Evolutionary conservation across 2,329 filamentous ascomycete species (phyloP).

Genomic region (Penicillium polonicum): DNA sequence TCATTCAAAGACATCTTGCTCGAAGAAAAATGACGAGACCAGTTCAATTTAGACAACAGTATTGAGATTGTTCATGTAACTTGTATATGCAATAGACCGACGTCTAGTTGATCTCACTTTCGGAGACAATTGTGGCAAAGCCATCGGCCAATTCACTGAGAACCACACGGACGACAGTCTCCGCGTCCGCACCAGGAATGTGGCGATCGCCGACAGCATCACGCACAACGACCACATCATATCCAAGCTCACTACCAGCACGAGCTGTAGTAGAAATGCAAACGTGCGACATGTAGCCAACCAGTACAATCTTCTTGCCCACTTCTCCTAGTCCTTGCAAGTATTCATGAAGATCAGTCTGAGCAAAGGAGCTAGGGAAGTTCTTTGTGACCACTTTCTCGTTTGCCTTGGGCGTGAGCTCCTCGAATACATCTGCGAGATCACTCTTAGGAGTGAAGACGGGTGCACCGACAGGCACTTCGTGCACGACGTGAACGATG

Average conservation of each 20-base stretch:
- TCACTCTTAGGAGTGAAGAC: slow-evolving; percentile 64
- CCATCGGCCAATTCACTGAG: slow-evolving; percentile 62
- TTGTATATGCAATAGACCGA: too few relatives aligned
- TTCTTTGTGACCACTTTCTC: slow-evolving; percentile 62
- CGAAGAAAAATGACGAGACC: too few relatives aligned
- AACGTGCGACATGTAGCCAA: slow-evolving; percentile 54
- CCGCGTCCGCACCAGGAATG: slow-evolving; percentile 58
- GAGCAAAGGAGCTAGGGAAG: slow-evolving; percentile 59
- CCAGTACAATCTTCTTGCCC: slow-evolving; percentile 59
- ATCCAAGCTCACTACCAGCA: slow-evolving; percentile 60
- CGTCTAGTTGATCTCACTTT: neutral
- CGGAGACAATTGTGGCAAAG: slow-evolving; percentile 61
- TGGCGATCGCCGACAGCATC: slow-evolving; percentile 66
- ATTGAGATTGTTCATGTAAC: neutral
- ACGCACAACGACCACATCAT: slow-evolving; percentile 61
- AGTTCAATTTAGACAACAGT: neutral
- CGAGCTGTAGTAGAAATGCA: slow-evolving; percentile 63
- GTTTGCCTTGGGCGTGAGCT: slow-evolving; percentile 53
- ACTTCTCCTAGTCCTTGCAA: slow-evolving; percentile 49
- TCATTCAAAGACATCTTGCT: too few relatives aligned
- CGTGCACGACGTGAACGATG: slow-evolving; percentile 63
- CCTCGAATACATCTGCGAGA: slow-evolving; percentile 61
- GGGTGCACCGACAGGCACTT: slow-evolving; percentile 59
- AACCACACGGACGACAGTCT: slow-evolving; percentile 52
- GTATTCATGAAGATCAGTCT: slow-evolving; percentile 58